Percentiles rank a stretch among this genome's conserved stretches.
phyloP scores from a whole-genome alignment of 2,329 filamentous ascomycete genomes.

The Byssoonygena ceratinophila region DNA sequence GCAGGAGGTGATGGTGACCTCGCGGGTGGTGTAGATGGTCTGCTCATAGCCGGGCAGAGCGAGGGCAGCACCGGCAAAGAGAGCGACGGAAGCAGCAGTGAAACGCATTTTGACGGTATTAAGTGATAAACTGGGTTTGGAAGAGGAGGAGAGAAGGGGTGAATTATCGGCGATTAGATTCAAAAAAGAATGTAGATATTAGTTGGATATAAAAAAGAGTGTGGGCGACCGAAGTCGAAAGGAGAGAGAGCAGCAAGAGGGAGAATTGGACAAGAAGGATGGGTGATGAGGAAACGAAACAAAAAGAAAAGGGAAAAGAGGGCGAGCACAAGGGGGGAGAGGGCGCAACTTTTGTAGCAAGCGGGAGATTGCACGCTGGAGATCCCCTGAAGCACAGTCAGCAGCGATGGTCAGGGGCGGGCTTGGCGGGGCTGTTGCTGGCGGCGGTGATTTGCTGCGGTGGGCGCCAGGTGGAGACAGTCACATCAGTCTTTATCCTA shows the following conservation, averaged over 20 bases:
- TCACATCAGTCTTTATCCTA: too few species aligned
- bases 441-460: not conserved
- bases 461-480: not conserved
- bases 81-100: constrained; percentile 32
- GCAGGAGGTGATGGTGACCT: constrained; percentile 54
- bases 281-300: constrained; percentile 19
- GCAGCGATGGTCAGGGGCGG: constrained; percentile 1
- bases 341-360: constrained; percentile 17
- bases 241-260: constrained; percentile 12
- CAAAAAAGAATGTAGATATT: constrained; percentile 23
- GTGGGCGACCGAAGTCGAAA: constrained; percentile 37
- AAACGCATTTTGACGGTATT: constrained; percentile 36
- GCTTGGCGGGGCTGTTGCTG: not conserved
- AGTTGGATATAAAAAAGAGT: constrained; percentile 33
- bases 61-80: constrained; percentile 34
- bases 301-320: constrained; percentile 18
- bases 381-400: too few species aligned
- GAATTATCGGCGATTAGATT: not conserved
- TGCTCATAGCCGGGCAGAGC: constrained; percentile 26
- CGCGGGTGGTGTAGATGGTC: constrained; percentile 49
- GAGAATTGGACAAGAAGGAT: too few species aligned
- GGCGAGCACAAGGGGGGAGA: constrained; percentile 13
- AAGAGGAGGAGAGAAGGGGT: not conserved
- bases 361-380: constrained; percentile 18
- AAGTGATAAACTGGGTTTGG: not conserved